Evolutionary conservation across 2,329 filamentous ascomycete species (phyloP), one percentile per base, ranked within the genome.

Genomic region (Neofusicoccum sp.): DNA sequence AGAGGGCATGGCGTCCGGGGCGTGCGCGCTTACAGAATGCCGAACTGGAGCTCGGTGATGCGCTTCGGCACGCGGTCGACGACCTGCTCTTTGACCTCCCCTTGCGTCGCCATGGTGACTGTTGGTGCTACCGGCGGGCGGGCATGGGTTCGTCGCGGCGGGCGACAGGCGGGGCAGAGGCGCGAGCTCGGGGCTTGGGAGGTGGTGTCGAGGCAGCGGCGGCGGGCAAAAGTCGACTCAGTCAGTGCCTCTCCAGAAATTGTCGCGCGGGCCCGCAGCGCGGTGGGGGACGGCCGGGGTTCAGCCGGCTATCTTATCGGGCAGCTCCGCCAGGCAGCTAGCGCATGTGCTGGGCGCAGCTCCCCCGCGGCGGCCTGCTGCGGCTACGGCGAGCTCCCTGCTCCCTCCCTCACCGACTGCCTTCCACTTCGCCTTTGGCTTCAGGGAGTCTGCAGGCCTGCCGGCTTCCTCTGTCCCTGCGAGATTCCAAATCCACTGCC

Each of bases 41-140:
- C 93, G 76, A 98, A 98, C 73, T 96, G 93, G 74, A 98, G 85
- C 72, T 92, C 89, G 74, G 89, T 92, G 80, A 97, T 96, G 70
- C 91, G 89, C 80, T 96, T 96, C 34, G 93, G 93, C 61, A 91
- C 83, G 73, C 88, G 87, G 77, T 97, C 92, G 58, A 91, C 85
- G 73, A 97, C 89, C 84, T 96, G 92, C 80, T 91, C 87, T 82
- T 97, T 97, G 69, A 86, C 64, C 40, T 58, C 59, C 33, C 58
- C 61, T 53, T 59, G 60, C 26, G 59, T 47, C 40, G 59, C 49
- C 59, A 61, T 61, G 33, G 14, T 61, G 41, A 26, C n/a, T 33
- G 30, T 20, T 14, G n/a, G 31, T n/a, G 48, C 58, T 61, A 61
- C 58, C 58, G 47, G 30, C 49, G 34, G 51, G 14, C 48, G 51